These are phyloP conservation scores for Parasitella parasitica DNA, from an alignment of 371 early-diverging fungal genomes.

Conservation along the genomic window DNA sequence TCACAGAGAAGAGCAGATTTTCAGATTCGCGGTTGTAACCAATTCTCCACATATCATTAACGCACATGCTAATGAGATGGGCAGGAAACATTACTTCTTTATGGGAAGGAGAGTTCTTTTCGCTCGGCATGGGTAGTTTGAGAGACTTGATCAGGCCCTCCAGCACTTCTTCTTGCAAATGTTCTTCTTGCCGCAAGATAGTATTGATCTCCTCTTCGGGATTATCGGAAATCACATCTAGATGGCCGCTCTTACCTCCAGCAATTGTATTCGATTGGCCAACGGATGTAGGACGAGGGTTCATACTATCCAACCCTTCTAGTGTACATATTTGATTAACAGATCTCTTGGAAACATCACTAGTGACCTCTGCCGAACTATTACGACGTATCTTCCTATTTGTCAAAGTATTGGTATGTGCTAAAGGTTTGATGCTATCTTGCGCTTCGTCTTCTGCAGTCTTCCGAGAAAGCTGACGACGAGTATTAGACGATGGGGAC, in stretches of 20 bases:
- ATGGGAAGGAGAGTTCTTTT: constrained; percentile 74
- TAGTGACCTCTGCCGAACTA: constrained; percentile 28
- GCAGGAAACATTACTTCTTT: constrained; percentile 94
- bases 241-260: constrained; percentile 16
- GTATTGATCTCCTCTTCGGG: constrained; percentile 49
- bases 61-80: constrained; percentile 82
- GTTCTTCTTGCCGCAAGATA: constrained; percentile 70
- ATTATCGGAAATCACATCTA: constrained; percentile 23
- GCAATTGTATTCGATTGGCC: constrained; percentile 34
- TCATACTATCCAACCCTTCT: constrained; percentile 20
- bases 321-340: constrained; percentile 32
- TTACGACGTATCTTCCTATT: constrained; percentile 30
- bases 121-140: constrained; percentile 84
- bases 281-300: constrained; percentile 48
- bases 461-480: constrained; percentile 1
- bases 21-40: constrained; percentile 80
- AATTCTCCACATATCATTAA: constrained; percentile 83
- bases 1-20: constrained; percentile 78
- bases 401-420: constrained; percentile 12
- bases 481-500: constrained; percentile 17
- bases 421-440: constrained; percentile 4
- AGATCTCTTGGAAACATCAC: constrained; percentile 24
- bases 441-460: neutral
- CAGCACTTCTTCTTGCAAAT: constrained; percentile 83
- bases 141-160: constrained; percentile 86